Percentiles rank a stretch among this genome's conserved stretches.
Conservation (phyloP, 2,329 filamentous ascomycete species). For the Emmonsia crescens region DNA sequence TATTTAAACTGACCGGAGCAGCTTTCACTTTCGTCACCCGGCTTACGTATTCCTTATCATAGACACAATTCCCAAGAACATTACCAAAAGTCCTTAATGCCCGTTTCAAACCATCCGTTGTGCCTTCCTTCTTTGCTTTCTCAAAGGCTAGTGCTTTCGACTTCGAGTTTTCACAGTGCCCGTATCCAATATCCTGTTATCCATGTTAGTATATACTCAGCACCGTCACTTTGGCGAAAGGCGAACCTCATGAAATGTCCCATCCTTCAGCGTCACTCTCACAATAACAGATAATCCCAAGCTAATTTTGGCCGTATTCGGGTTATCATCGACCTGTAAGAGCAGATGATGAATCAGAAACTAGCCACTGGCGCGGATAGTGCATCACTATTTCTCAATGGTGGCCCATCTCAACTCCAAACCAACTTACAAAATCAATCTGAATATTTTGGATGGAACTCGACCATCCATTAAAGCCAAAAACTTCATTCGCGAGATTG, state of each 20-base stretch:
- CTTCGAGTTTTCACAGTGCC: slow-evolving; percentile 90
- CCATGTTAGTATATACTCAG: neutral
- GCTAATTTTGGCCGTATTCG: slow-evolving; percentile 65
- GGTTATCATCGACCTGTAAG: slow-evolving; percentile 62
- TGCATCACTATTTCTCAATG: neutral
- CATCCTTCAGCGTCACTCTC: slow-evolving; percentile 79
- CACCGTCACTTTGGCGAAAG: neutral
- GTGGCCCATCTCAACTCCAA: neutral
- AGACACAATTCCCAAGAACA: slow-evolving; percentile 94
- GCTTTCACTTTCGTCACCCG: slow-evolving; percentile 87
- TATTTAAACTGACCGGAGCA: slow-evolving; percentile 41
- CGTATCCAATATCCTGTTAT: slow-evolving; percentile 74
- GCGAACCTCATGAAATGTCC: slow-evolving; percentile 75
- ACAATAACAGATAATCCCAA: slow-evolving; percentile 85
- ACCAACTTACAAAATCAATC: slow-evolving; percentile 64
- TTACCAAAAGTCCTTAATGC: slow-evolving; percentile 88
- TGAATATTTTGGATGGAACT: slow-evolving; percentile 90
- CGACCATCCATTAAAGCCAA: slow-evolving; percentile 97
- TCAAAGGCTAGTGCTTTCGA: slow-evolving; percentile 93
- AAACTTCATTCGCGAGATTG: slow-evolving; percentile 85
- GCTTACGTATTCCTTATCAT: slow-evolving; percentile 86
- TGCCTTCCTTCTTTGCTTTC: slow-evolving; percentile 97
- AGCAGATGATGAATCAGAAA: neutral
- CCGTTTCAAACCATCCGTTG: slow-evolving; percentile 86
- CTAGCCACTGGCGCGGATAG: neutral